phyloP scores from a whole-genome alignment of 352 stramenopile genomes.

The Phytophthora pinifolia region DNA sequence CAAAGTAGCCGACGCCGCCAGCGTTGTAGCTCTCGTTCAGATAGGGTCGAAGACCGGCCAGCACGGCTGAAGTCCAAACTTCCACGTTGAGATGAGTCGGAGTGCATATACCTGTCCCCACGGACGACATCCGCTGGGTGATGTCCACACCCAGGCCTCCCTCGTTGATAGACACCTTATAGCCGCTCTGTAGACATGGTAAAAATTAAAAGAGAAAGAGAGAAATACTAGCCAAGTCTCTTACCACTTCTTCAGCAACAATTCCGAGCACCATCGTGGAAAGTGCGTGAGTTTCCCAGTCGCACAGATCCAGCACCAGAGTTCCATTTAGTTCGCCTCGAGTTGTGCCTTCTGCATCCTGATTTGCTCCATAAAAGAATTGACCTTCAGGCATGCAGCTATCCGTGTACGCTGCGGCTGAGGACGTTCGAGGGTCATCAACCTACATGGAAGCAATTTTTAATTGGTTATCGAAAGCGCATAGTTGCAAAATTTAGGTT shows the following conservation, averaged over 20 bases:
- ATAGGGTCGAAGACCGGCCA: conserved; percentile 36
- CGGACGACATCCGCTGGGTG: conserved; percentile 35
- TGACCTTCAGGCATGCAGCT: conserved; percentile 4
- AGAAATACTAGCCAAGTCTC: background rate
- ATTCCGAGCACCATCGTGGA: conserved; percentile 42
- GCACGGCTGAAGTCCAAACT: conserved; percentile 43
- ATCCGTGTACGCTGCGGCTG: background rate
- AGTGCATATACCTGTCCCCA: conserved; percentile 35
- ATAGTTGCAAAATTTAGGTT: too few relatives aligned
- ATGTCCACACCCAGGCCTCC: conserved; percentile 7
- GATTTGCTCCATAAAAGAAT: too few relatives aligned
- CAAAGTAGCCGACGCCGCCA: conserved; percentile 39
- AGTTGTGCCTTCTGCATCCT: conserved; percentile 5
- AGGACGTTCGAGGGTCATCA: conserved; percentile 20
- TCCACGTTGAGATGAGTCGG: conserved; percentile 64
- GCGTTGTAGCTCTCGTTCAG: conserved; percentile 46
- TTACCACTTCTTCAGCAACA: conserved; percentile 36
- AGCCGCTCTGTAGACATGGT: conserved; percentile 31
- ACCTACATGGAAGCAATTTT: conserved; percentile 11
- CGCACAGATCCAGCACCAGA: conserved; percentile 29
- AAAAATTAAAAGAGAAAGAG: too few relatives aligned
- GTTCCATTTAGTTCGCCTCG: conserved; percentile 22
- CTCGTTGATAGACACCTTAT: conserved; percentile 30
- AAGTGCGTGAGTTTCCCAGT: conserved; percentile 45
- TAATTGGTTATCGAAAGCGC: too few relatives aligned